phyloP scores from a whole-genome alignment of 192 early-diverging fungal species.

The Linnemannia hyalina region DNA sequence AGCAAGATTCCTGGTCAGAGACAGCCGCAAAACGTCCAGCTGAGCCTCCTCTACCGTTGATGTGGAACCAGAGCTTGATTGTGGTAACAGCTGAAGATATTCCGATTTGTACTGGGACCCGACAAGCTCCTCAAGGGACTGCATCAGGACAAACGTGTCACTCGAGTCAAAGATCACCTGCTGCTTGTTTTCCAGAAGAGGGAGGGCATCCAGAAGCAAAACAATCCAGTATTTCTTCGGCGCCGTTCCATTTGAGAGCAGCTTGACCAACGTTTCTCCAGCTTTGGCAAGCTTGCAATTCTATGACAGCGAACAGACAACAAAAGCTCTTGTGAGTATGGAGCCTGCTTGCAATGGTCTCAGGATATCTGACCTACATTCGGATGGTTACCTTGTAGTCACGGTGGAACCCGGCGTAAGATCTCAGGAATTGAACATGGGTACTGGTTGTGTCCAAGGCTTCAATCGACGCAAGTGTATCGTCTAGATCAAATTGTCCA shows the following conservation, averaged over 20 bases:
- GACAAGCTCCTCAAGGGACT: slow-evolving; percentile 69
- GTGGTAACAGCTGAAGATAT: slow-evolving; percentile 44
- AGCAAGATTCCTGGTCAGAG: slow-evolving; percentile 41
- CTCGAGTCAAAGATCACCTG: slow-evolving; percentile 65
- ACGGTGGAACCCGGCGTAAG: slow-evolving; percentile 72
- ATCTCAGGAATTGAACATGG: slow-evolving; percentile 66
- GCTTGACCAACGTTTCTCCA: slow-evolving; percentile 58
- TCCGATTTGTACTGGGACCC: slow-evolving; percentile 45
- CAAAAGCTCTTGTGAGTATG: background rate
- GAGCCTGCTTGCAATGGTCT: no score
- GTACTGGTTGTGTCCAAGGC: slow-evolving; percentile 45
- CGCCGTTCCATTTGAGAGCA: slow-evolving; percentile 62
- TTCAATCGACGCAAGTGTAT: slow-evolving; percentile 58
- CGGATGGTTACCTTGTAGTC: slow-evolving; percentile 45
- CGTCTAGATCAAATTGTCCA: slow-evolving; percentile 57
- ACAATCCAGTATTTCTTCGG: slow-evolving; percentile 65
- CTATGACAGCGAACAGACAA: slow-evolving; percentile 10
- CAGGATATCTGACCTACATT: background rate
- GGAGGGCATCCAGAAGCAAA: slow-evolving; percentile 71
- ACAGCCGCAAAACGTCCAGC: slow-evolving; percentile 33
- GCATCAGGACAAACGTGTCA: slow-evolving; percentile 76
- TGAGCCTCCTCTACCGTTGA: slow-evolving; percentile 22
- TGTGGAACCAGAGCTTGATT: background rate
- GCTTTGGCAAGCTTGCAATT: slow-evolving; percentile 43
- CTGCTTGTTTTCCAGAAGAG: slow-evolving; percentile 69